These are phyloP conservation scores for Vicia sativa DNA, from an alignment of 306 rosid genomes.

Conservation along the genomic window DNA sequence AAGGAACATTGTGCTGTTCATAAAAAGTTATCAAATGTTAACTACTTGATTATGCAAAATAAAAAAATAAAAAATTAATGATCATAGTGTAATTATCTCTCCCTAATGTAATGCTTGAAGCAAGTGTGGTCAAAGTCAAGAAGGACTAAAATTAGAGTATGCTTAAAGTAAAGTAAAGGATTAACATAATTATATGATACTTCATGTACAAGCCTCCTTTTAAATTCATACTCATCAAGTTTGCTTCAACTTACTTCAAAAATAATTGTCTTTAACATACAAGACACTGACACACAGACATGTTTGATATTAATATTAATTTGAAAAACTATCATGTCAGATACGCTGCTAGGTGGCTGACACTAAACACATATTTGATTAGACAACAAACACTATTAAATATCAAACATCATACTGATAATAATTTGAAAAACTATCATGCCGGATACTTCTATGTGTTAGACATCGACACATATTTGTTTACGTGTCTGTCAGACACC, in stretches of 20 bases:
- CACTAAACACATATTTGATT: no score
- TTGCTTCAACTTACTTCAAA: constrained; percentile 36
- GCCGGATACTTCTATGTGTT: no score
- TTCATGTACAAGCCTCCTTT: constrained; percentile 44
- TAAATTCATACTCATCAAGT: constrained; percentile 42
- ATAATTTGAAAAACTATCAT: no score
- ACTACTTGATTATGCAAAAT: constrained; percentile 13
- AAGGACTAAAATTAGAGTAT: constrained; percentile 31
- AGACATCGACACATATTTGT: no score
- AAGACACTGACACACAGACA: no score
- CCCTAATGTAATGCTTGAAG: constrained; percentile 4
- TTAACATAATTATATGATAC: constrained; percentile 45
- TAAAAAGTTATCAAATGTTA: background rate
- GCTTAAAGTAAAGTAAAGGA: constrained; percentile 52
- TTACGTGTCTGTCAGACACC: no score
- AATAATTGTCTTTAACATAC: background rate
- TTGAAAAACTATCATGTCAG: no score
- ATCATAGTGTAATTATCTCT: background rate
- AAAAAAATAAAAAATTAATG: no score
- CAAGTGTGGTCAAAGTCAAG: constrained; percentile 45
- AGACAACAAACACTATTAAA: no score
- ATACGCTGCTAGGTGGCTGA: no score
- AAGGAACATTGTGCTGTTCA: constrained; percentile 42
- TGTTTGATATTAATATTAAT: no score
- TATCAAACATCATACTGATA: no score